These are phyloP conservation scores for Deinandra increscens DNA, from an alignment of 129 eudicot species.

Conservation along the genomic window DNA sequence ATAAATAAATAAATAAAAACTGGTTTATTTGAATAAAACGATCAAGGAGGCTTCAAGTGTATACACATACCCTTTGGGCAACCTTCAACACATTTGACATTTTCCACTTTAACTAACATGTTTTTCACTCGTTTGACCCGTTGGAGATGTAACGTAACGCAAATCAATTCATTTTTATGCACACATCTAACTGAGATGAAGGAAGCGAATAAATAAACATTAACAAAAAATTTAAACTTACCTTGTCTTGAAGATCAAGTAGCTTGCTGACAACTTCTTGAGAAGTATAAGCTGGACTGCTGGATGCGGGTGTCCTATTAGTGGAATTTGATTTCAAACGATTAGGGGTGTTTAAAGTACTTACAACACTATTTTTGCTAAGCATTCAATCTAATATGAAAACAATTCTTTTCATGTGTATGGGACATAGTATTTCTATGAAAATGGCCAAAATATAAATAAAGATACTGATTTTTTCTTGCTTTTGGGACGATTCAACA, in stretches of 20 bases:
- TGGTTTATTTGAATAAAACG: neutral
- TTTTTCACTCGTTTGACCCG: neutral
- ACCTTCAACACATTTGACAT: neutral
- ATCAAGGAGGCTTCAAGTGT: neutral
- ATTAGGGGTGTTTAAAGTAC: constrained; percentile 5
- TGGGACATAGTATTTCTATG: neutral
- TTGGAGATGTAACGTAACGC: neutral
- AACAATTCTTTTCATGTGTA: neutral
- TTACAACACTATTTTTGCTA: neutral
- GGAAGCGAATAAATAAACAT: neutral
- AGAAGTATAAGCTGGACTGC: constrained; percentile 72
- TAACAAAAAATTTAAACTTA: constrained; percentile 15
- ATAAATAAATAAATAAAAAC: too few relatives aligned
- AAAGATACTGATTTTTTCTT: neutral
- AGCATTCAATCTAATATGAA: neutral
- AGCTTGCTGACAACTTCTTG: constrained; percentile 74
- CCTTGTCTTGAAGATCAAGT: constrained; percentile 80
- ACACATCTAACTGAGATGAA: neutral
- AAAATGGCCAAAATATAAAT: neutral
- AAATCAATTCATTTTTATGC: neutral
- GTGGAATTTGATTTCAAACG: constrained; percentile 6
- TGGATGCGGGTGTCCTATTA: constrained; percentile 61
- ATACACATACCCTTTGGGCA: neutral
- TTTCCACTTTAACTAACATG: neutral
- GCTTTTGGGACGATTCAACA: neutral